Evolutionary conservation across 2,329 filamentous ascomycete genomes (phyloP), one percentile per base, ranked within the genome.

Genomic region (Myrmaecium sp.): DNA sequence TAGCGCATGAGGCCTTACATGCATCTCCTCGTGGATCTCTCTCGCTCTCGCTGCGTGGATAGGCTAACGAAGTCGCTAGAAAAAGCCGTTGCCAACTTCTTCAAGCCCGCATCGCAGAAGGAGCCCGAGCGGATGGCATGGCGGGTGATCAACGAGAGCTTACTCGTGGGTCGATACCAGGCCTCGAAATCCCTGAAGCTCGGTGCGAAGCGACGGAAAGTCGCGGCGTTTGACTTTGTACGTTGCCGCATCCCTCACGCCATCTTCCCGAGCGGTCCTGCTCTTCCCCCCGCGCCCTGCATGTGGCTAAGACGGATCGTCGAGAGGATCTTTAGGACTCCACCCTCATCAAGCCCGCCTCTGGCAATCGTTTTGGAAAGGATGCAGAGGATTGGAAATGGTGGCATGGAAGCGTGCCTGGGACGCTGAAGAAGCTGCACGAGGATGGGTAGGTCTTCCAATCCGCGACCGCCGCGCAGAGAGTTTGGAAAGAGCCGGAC

Each of bases 381-480:
- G 68, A 72, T 36, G 67, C 73, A 0, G 58, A 61, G 4, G 86
- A 95, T 46, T 98, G 89, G 89, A 82, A 80, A 49, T 98, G 89
- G 89, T 95, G 83, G 82, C 59, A 91, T 47, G 40, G 54, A 9
- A 62, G 55, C 11, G 78, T 95, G 1, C 81, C 82, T 1, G 52
- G 50, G 0, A 68, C 58, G 27, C 49, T 98, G 11, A 68, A 64
- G 36, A 57, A 72, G 32, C 58, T 95, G 2, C 66, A 81, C 41
- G 58, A 69, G 7, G 67, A 89, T 37, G 81, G 73, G 66, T 79
- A 53, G 20, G 39, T 34, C 35, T 29, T n/a, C n/a, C n/a, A n/a
- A n/a, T n/a, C n/a, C n/a, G n/a, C n/a, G n/a, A n/a, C n/a, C n/a
- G n/a, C n/a, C n/a, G n/a, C n/a, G n/a, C n/a, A n/a, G n/a, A n/a